Evolutionary conservation across 1,139 yeast species (phyloP).

Genomic region (Hyphopichia fennica): DNA sequence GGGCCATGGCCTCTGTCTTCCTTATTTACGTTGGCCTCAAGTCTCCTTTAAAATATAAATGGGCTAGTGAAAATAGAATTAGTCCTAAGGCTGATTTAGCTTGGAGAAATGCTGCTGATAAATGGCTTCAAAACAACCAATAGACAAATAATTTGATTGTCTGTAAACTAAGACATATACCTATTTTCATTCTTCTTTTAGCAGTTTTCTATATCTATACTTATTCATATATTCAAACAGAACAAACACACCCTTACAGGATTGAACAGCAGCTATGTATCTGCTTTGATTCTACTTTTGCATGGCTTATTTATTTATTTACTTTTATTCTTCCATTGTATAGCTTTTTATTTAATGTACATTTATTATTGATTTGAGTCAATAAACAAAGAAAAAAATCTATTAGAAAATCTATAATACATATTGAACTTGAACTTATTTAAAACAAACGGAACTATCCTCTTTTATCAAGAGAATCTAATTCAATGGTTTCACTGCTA

Average conservation of each 20-base stretch:
- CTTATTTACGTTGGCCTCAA: constrained; percentile 40
- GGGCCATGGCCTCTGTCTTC: constrained; percentile 48
- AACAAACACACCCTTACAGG: no score
- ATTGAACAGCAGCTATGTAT: background rate
- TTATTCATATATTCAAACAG: no score
- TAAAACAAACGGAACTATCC: no score
- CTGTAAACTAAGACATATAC: no score
- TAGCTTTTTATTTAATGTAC: constrained; percentile 2
- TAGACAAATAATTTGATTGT: background rate
- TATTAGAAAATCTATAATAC: background rate
- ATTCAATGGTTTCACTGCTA: background rate
- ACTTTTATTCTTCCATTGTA: background rate
- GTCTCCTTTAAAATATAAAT: constrained; percentile 47
- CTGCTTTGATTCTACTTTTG: background rate
- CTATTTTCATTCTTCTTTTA: no score
- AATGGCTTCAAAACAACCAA: constrained; percentile 41
- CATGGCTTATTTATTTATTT: background rate
- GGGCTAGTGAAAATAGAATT: constrained; percentile 43
- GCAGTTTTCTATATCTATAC: no score
- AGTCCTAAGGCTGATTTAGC: constrained; percentile 54
- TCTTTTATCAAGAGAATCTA: background rate
- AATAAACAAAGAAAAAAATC: background rate
- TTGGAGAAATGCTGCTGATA: constrained; percentile 51
- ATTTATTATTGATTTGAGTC: constrained; percentile 1
- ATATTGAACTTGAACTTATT: background rate